Base-by-base conservation (phyloP, 2,329 filamentous ascomycete species). In the Botryosphaeria agaves region DNA sequence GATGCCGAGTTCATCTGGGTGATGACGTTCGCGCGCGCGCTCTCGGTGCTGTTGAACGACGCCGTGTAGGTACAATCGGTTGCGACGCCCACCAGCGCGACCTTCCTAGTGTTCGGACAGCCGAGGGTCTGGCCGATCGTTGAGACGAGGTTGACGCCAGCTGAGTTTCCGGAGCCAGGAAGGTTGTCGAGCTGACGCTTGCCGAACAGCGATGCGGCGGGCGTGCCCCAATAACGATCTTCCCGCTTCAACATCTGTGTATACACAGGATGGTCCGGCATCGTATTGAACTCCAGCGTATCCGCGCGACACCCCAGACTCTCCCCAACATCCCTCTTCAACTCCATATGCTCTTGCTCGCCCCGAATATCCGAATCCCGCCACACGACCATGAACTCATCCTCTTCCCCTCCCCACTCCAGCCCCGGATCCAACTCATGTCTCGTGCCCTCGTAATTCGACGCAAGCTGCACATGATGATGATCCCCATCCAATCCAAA, bases 11-110 rank as follows among this genome's bases (percentile, higher is more conserved):
- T 94, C 50, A 98, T 78, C 48, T 82, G 66, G 31, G 62, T 64
- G 42, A 98, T 84, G 37, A 98, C 68, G 48, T 89, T 89, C 37
- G 67, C 52, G 33, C 75, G 67, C 15, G 76, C 68, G n/a, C 69
- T 60, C 30, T 69, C 61, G 26, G 67, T 67, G 14, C 64, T 67
- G 37, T 74, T 68, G 50, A 94, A 91, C 3, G 64, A 63, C 2
- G 60, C 61, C 23, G 76, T 83, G 49, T 95, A 95, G 6, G 72
- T 80, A 60, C 89, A 98, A 52, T 98, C 89, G 0, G 84, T 89
- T 6, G 84, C 89, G 21, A 95, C 73, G 17, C 89, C 89, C 15
- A 98, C 72, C 24, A 95, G 64, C 1, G 89, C 89, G 12, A 98
- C 83, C 53, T 80, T 91, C 41, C 84, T 73, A n/a, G 83, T 87